These are phyloP conservation scores for Meyerozyma elateridarum DNA, from an alignment of 1,139 yeast species.

Conservation along the genomic window DNA sequence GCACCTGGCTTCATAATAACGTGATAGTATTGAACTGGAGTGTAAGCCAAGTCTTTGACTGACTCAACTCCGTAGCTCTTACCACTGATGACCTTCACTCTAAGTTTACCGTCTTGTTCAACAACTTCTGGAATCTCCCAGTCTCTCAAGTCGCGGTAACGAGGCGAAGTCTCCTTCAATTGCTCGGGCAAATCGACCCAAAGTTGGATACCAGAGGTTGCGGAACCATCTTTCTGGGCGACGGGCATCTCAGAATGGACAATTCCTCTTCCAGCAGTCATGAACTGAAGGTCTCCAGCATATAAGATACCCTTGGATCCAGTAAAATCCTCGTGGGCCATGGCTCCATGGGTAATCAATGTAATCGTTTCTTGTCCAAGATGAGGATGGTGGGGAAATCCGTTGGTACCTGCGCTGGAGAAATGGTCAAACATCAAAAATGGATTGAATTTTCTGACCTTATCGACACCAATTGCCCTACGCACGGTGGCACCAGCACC, in stretches of 20 bases:
- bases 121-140: constrained; percentile 63
- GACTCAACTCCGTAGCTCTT: constrained; percentile 71
- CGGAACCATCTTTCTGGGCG: constrained; percentile 48
- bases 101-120: constrained; percentile 62
- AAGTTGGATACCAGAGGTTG: constrained; percentile 72
- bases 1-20: constrained; percentile 64
- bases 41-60: constrained; percentile 71
- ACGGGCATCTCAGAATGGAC: constrained; percentile 90
- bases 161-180: constrained; percentile 65
- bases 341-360: constrained; percentile 63
- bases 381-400: constrained; percentile 93
- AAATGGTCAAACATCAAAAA: constrained; percentile 85
- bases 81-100: constrained; percentile 75
- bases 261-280: constrained; percentile 92
- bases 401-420: constrained; percentile 39
- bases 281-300: constrained; percentile 87
- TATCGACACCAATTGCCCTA: constrained; percentile 69
- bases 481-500: constrained; percentile 87
- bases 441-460: constrained; percentile 72
- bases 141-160: constrained; percentile 73
- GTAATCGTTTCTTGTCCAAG: constrained; percentile 89
- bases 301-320: constrained; percentile 74
- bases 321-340: constrained; percentile 91
- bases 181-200: constrained; percentile 87
- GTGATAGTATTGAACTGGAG: constrained; percentile 78